Evolutionary conservation across 2,329 filamentous ascomycete genomes (phyloP), one percentile per base, ranked within the genome.

Genomic region (Elsinoe fawcettii): DNA sequence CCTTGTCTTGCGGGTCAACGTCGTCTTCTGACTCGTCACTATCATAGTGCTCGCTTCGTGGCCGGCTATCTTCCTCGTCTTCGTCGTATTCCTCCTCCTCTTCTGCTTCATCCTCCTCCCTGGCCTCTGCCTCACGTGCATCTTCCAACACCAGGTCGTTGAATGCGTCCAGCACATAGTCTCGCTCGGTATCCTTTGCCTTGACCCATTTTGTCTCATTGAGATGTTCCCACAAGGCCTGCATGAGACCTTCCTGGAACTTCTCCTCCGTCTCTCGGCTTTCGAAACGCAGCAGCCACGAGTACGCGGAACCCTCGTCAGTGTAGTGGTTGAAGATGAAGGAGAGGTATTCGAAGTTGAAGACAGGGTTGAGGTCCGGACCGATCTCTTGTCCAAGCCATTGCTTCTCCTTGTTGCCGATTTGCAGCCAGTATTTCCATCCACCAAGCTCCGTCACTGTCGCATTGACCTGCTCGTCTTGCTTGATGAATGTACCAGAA

Each of bases 301-400:
- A 99, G 70, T 91, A 95, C 3, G 93, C 92, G 1, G 87, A 88
- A 1, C 91, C 90, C 71, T 96, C 89, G 34, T 85, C 80, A 12
- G 87, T 82, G 70, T 96, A 97, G 69, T 96, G 90, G 67, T 99
- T 99, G 80, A 99, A 99, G 67, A 99, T 96, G 70, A 97, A 97
- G 0, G 92, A 97, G n/a, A 96, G 79, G 66, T 92, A 97, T 71
- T 99, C 93, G 63, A 96, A 97, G 74, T 97, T 97, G 77, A 97
- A 99, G 18, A 99, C 91, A 0, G 93, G 93, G 66, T 97, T 97
- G 71, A 97, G 90, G 64, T 99, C 93, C 5, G 89, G 86, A 27
- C 90, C 78, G 27, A 99, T 83, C 2, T 86, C 81, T 62, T 95
- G 88, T 20, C 90, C 90, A 2, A 99, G 77, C 89, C 90, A 96